Base-by-base conservation (phyloP, 306 rosid genomes). In the Fragaria ananassa region DNA sequence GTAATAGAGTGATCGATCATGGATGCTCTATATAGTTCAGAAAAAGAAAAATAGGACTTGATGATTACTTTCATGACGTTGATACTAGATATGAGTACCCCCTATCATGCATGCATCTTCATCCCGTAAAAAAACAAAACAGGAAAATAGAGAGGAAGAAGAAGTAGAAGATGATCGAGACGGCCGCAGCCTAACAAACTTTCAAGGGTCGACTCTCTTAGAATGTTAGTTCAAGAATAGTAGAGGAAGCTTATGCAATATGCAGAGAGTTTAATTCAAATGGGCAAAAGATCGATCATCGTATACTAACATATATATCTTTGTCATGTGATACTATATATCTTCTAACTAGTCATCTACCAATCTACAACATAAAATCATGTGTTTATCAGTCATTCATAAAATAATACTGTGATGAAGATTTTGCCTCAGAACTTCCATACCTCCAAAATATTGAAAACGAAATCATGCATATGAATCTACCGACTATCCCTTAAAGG, bases 151-250 rank as follows among this genome's bases (percentile, higher is more conserved):
- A 50, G 23, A 53, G n/a, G 58, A 18, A 7, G 57, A 51, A 51
- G 58, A 17, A 51, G 57, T 18, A 7, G 10, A 53, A 53, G 7
- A 15, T 17, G 57, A 45, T 45, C 49, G 17, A 46, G 60, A 63
- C 11, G 19, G n/a, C 46, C 5, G 19, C 11, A 53, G 25, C 25
- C 62, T 31, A 70, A 70, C 47, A 50, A 71, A 50, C 75, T 71
- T 71, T 71, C 75, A 71, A 71, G 46, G 44, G 44, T 31, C 18
- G 63, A 19, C 10, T 18, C 53, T 50, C 60, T 19, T 31, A 58
- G 75, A 71, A 71, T 31, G 75, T 71, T 71, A 50, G 75, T 31
- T 71, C 18, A 27, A 18, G 34, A 10, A 27, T 11, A 29, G 23
- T 49, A 15, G 54, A 66, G 35, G 60, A 46, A 27, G 18, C 35